Evolutionary conservation across 805 yeast species (phyloP).

Genomic region (Komagataella kurtzmanii): DNA sequence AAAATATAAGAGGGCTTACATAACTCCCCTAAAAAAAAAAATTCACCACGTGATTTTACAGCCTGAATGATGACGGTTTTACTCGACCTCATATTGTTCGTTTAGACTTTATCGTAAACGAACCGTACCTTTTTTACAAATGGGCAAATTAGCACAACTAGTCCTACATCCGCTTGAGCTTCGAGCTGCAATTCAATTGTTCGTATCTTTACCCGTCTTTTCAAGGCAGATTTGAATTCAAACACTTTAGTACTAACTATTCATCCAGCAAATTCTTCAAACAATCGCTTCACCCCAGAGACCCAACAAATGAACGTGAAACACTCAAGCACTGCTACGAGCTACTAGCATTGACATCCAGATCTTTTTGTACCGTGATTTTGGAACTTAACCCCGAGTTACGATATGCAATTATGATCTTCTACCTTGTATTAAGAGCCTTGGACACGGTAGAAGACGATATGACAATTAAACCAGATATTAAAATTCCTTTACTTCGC

Average conservation of each 20-base stretch:
- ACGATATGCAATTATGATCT: conserved; percentile 67
- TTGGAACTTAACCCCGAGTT: conserved; percentile 84
- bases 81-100: not conserved
- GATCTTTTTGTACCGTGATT: conserved; percentile 92
- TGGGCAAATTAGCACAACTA: conserved; percentile 52
- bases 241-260: not conserved
- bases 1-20: not conserved
- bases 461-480: conserved; percentile 62
- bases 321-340: conserved; percentile 51
- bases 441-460: conserved; percentile 95
- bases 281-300: conserved; percentile 35
- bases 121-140: conserved; percentile 8
- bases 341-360: conserved; percentile 56
- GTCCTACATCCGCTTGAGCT: conserved; percentile 61
- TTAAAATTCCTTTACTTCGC: conserved; percentile 67
- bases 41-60: not conserved
- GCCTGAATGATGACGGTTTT: not conserved
- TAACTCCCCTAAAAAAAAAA: not conserved
- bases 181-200: conserved; percentile 51
- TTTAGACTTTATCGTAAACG: not conserved
- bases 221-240: not conserved
- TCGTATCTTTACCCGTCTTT: conserved; percentile 10
- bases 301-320: conserved; percentile 23
- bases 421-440: conserved; percentile 79
- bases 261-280: conserved; percentile 31